These are phyloP conservation scores for Thalia dealbata DNA, from an alignment of 176 grass and related monocot species.

Conservation along the genomic window DNA sequence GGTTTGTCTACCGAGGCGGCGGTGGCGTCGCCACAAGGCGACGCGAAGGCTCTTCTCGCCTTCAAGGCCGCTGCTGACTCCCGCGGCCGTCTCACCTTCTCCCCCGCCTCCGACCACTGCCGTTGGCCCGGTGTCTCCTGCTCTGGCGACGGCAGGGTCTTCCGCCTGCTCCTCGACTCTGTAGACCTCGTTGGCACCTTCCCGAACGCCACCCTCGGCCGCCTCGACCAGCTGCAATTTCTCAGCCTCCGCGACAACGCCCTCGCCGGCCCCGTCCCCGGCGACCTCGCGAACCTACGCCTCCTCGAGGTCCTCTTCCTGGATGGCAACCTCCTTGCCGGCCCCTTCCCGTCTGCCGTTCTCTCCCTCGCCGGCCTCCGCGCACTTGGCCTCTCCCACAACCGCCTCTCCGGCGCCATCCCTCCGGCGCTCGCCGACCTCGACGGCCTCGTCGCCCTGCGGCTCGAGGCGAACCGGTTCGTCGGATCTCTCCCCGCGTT, in stretches of 20 bases:
- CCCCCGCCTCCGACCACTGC: constrained; percentile 27
- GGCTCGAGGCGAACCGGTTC: constrained; percentile 69
- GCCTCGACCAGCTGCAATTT: constrained; percentile 1
- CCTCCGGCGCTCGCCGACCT: constrained; percentile 27
- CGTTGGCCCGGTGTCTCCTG: constrained; percentile 41
- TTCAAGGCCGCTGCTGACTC: constrained; percentile 88
- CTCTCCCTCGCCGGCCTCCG: neutral
- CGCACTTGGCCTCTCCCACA: constrained; percentile 1
- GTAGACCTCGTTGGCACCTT: constrained; percentile 64
- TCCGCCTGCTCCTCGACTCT: constrained; percentile 63
- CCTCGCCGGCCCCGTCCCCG: neutral
- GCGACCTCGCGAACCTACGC: neutral
- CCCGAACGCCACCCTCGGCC: constrained; percentile 17
- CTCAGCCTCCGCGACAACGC: neutral
- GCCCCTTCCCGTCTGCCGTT: neutral
- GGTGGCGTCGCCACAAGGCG: neutral
- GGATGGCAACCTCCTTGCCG: constrained; percentile 4
- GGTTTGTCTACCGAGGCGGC: neutral
- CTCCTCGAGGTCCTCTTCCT: neutral
- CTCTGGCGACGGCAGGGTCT: constrained; percentile 20
- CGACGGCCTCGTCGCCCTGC: constrained; percentile 37
- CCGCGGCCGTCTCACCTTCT: constrained; percentile 21
- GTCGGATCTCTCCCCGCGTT: constrained; percentile 54
- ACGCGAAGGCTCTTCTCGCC: constrained; percentile 25
- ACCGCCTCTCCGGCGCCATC: neutral